Evolutionary conservation across 169 alveolate species (phyloP), one percentile per base, ranked within the genome.

Genomic region (Eimeria necatrix): DNA sequence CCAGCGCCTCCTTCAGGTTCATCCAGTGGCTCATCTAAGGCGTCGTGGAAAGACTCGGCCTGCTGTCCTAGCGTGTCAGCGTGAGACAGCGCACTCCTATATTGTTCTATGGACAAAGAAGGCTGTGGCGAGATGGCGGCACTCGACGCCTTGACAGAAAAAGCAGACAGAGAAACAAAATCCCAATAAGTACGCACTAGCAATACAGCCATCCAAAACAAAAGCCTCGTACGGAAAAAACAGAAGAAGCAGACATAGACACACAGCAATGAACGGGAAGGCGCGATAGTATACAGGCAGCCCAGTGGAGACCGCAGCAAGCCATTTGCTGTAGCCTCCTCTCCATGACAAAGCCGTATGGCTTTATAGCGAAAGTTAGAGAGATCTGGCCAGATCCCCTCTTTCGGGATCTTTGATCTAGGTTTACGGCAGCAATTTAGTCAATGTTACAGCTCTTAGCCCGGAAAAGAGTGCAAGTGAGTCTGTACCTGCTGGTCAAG

Each of bases 81-180:
- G 32, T 81, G 90, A 46, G 90, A 81, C 4, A 81, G 3, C 12
- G 90, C 90, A 61, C 73, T 81, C 18, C 53, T 81, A 9, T 12
- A 81, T 0, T 51, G 71, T 20, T 81, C 90, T 3, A 81, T 4
- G 46, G 90, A 52, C 4, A 6, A 73, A 49, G 68, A 49, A 14
- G 71, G 49, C 73, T 81, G 53, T 20, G 90, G 53, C 22, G 71
- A 81, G 71, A 22, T 4, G 86, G 64, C 86, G 46, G 86, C 90
- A 8, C 0, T 32, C 73, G 32, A 41, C 71, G 24, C 32, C 12
- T 10, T 12, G 76, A 53, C 14, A 52, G 51, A 48, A 73, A 10
- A 51, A 49, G 70, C 90, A 81, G 0, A 10, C 14, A 53, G 49
- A 81, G 90, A 53, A 49, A 53, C 73, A 52, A 0, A 10, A 4